Conservation (phyloP, 768 basidiomycete species). For the Agaricus subrufescens region DNA sequence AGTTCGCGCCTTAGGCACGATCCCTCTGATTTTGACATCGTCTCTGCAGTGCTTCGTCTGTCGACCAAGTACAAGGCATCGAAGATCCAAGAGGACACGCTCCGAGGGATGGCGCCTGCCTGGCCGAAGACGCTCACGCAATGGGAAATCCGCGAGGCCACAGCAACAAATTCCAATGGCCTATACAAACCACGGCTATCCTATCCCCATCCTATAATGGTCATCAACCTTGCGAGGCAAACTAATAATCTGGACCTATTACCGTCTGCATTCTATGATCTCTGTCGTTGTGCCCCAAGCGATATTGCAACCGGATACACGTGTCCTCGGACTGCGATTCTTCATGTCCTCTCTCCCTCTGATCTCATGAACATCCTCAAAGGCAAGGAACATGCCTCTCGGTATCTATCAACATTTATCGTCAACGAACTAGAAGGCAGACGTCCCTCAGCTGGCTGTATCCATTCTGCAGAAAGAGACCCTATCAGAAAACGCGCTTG, state of each 20-base stretch:
- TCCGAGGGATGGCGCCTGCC: slow-evolving; percentile 42
- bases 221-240: slow-evolving; percentile 64
- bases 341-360: slow-evolving; percentile 39
- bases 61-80: slow-evolving; percentile 61
- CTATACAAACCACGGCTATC: slow-evolving; percentile 49
- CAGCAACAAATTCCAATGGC: slow-evolving; percentile 43
- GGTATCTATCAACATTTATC: slow-evolving; percentile 75
- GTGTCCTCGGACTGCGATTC: slow-evolving; percentile 25
- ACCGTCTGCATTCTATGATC: slow-evolving; percentile 77
- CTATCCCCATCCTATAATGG: slow-evolving; percentile 63
- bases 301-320: slow-evolving; percentile 51
- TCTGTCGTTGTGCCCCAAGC: slow-evolving; percentile 64
- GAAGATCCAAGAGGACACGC: slow-evolving; percentile 50
- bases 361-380: slow-evolving; percentile 60
- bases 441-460: slow-evolving; percentile 42
- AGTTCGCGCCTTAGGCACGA: slow-evolving; percentile 47
- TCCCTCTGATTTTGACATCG: slow-evolving; percentile 43
- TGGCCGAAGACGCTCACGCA: slow-evolving; percentile 62
- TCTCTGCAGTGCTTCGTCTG: slow-evolving; percentile 56
- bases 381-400: slow-evolving; percentile 68
- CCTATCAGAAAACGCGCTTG: slow-evolving; percentile 47
- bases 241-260: slow-evolving; percentile 53
- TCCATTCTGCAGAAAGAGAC: slow-evolving; percentile 43
- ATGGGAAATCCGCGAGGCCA: slow-evolving; percentile 69
- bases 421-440: slow-evolving; percentile 71